Percentiles rank a stretch among this genome's conserved stretches.
These are phyloP conservation scores for Abrus precatorius DNA, from an alignment of 306 rosid genomes.

Conservation along the genomic window DNA sequence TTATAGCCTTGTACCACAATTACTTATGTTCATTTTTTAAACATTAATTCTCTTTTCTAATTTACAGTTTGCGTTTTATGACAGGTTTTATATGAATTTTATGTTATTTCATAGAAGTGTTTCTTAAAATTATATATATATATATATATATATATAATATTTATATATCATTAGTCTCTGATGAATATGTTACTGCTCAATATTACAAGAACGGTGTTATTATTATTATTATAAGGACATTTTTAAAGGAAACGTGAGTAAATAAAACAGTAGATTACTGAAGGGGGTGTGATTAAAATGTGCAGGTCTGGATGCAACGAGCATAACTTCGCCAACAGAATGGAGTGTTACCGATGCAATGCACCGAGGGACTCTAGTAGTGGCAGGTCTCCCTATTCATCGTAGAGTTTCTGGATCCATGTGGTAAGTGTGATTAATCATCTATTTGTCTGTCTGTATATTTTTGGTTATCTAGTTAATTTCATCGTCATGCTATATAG, in stretches of 20 bases:
- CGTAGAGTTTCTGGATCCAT: constrained; percentile 42
- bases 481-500: background rate
- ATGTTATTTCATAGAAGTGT: background rate
- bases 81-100: background rate
- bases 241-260: background rate
- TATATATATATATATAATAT: background rate
- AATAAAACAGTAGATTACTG: constrained; percentile 37
- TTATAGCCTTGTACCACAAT: background rate
- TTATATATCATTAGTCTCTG: background rate
- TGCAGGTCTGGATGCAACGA: constrained; percentile 88
- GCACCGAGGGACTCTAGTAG: constrained; percentile 76
- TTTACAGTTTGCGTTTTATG: background rate
- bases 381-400: constrained; percentile 67
- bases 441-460: background rate
- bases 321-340: constrained; percentile 88
- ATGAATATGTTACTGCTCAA: background rate
- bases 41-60: background rate
- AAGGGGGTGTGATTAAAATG: background rate
- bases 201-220: too few species aligned
- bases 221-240: too few species aligned
- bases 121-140: background rate
- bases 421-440: constrained; percentile 33
- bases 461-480: background rate
- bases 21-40: background rate
- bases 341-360: constrained; percentile 85